Evolutionary conservation across 148 eudicot species (phyloP).

Genomic region (Chenopodium berlandieri): DNA sequence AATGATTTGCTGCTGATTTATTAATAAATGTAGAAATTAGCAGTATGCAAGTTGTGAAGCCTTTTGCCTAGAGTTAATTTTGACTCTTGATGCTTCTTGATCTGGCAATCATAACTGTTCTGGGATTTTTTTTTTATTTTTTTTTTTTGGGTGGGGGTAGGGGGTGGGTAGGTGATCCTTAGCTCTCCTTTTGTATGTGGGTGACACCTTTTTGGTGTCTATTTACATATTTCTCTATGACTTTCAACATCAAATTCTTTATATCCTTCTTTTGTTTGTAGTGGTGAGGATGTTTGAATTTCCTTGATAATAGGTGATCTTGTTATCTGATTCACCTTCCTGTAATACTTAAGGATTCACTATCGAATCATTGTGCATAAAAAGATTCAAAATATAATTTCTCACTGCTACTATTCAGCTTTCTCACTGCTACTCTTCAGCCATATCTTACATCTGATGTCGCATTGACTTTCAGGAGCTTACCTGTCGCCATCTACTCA

Average conservation of each 20-base stretch:
- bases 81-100: neutral
- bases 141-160: no score
- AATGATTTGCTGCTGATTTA: neutral
- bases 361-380: neutral
- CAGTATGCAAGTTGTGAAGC: neutral
- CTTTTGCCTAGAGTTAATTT: neutral
- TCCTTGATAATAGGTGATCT: neutral
- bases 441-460: neutral
- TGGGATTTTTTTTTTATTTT: no score
- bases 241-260: no score
- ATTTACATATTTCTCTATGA: no score
- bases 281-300: neutral
- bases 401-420: neutral
- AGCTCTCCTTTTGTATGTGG: no score
- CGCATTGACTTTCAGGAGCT: slow-evolving; percentile 57
- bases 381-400: neutral
- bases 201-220: no score
- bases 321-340: neutral
- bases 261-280: neutral
- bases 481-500: slow-evolving; percentile 79
- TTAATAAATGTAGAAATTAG: neutral
- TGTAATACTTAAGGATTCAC: neutral
- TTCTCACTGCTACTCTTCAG: neutral
- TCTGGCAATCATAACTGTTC: no score
- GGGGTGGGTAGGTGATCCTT: no score